These are phyloP conservation scores for Oryza meridionalis DNA, from an alignment of 176 grass and related monocot species.

Conservation along the genomic window DNA sequence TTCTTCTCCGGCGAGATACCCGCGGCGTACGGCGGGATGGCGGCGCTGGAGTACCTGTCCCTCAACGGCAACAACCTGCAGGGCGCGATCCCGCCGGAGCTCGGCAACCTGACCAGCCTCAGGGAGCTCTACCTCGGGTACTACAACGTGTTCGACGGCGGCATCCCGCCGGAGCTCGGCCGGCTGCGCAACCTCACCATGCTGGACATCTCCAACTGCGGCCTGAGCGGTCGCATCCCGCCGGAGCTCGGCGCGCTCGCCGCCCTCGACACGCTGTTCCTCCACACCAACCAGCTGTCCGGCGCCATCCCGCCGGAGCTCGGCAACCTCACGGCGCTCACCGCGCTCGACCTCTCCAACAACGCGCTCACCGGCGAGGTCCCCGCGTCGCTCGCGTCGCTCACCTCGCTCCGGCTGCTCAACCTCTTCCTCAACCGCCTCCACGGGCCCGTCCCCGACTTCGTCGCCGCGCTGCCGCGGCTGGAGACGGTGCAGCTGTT, in stretches of 20 bases:
- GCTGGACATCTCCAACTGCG: constrained; percentile 80
- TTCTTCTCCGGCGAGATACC: constrained; percentile 79
- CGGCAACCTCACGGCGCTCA: constrained; percentile 68
- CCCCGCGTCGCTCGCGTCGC: constrained; percentile 54
- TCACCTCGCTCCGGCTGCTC: constrained; percentile 61
- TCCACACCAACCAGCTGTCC: constrained; percentile 83
- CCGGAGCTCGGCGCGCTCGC: constrained; percentile 58
- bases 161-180: constrained; percentile 64
- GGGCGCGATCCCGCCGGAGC: constrained; percentile 63
- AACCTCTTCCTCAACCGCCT: constrained; percentile 97
- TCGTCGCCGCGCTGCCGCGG: constrained; percentile 58
- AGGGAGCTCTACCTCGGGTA: constrained; percentile 85
- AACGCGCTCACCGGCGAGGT: constrained; percentile 88
- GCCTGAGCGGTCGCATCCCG: constrained; percentile 63
- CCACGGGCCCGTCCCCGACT: constrained; percentile 76
- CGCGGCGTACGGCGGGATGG: constrained; percentile 62
- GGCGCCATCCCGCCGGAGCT: constrained; percentile 65
- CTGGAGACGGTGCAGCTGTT: constrained; percentile 92
- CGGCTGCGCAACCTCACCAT: constrained; percentile 48
- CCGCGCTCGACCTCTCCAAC: constrained; percentile 90
- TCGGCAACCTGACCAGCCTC: constrained; percentile 74
- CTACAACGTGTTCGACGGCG: constrained; percentile 79
- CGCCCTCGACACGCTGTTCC: constrained; percentile 76
- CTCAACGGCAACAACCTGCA: constrained; percentile 89
- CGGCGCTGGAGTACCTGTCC: constrained; percentile 77